Evolutionary conservation across 2,329 filamentous ascomycete species (phyloP).

Genomic region (Endoconidiophora polonica): DNA sequence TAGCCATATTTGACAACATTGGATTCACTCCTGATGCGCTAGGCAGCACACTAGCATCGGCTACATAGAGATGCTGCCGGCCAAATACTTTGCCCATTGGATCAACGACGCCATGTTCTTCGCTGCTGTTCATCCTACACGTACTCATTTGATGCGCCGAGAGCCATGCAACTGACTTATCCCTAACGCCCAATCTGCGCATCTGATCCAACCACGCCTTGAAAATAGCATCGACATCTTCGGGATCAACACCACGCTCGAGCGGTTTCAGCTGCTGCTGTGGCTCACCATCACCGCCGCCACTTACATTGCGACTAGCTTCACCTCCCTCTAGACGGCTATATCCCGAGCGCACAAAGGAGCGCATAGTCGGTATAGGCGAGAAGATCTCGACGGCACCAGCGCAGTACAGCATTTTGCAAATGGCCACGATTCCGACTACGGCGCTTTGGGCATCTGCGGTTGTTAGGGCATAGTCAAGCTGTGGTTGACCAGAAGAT

Average conservation of each 20-base stretch:
- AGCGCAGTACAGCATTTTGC: conserved; percentile 60
- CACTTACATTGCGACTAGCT: conserved; percentile 8
- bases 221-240: conserved; percentile 43
- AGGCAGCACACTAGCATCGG: conserved; percentile 61
- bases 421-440: conserved; percentile 52
- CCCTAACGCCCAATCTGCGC: conserved; percentile 30
- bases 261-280: neutral
- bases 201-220: conserved; percentile 40
- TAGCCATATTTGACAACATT: conserved; percentile 62
- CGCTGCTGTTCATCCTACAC: conserved; percentile 49
- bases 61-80: conserved; percentile 46
- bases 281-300: neutral
- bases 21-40: conserved; percentile 66
- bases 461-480: conserved; percentile 54
- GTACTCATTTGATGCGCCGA: conserved; percentile 75
- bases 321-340: conserved; percentile 2
- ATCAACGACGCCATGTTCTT: conserved; percentile 40
- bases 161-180: conserved; percentile 36
- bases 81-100: conserved; percentile 47
- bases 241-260: conserved; percentile 16
- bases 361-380: conserved; percentile 40
- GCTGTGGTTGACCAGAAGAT: conserved; percentile 40
- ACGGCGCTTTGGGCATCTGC: conserved; percentile 58
- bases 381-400: conserved; percentile 70
- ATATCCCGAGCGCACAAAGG: conserved; percentile 34